Conservation (phyloP, 306 rosid species). For the Cucurbita argyrosperma region DNA sequence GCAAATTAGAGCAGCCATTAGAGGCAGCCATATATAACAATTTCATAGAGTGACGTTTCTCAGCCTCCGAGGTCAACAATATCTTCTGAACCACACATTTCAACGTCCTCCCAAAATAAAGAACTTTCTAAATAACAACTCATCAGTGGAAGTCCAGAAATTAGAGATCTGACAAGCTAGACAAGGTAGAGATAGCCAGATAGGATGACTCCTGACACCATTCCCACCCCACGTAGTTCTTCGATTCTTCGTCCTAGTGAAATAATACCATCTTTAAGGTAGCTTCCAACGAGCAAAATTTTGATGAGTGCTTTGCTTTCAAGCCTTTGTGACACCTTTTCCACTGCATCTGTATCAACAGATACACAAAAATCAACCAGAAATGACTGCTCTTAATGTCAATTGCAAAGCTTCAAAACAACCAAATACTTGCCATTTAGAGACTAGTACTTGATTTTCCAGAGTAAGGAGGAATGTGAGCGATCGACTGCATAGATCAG, state of each 20-base stretch:
- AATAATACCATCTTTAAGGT: no score
- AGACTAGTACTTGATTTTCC: constrained; percentile 60
- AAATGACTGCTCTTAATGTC: not conserved
- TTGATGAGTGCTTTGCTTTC: not conserved
- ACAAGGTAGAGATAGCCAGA: no score
- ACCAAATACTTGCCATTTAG: not conserved
- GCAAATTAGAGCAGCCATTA: constrained; percentile 48
- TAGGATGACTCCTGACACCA: no score
- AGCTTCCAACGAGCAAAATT: not conserved
- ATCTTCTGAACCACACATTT: constrained; percentile 62
- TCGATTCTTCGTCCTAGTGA: no score
- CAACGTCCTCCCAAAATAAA: constrained; percentile 34
- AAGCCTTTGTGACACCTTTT: not conserved
- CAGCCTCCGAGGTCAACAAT: constrained; percentile 43
- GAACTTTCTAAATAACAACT: no score
- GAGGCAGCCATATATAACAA: constrained; percentile 64
- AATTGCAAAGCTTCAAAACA: not conserved
- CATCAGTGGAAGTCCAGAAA: no score
- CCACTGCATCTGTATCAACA: not conserved
- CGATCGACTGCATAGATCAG: constrained; percentile 43
- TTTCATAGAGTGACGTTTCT: constrained; percentile 65
- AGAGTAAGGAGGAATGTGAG: constrained; percentile 51
- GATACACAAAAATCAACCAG: not conserved
- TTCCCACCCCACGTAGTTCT: no score
- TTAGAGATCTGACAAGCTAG: no score